Base-by-base conservation (phyloP, 345 rosid genomes). In the Arabis alpina region DNA sequence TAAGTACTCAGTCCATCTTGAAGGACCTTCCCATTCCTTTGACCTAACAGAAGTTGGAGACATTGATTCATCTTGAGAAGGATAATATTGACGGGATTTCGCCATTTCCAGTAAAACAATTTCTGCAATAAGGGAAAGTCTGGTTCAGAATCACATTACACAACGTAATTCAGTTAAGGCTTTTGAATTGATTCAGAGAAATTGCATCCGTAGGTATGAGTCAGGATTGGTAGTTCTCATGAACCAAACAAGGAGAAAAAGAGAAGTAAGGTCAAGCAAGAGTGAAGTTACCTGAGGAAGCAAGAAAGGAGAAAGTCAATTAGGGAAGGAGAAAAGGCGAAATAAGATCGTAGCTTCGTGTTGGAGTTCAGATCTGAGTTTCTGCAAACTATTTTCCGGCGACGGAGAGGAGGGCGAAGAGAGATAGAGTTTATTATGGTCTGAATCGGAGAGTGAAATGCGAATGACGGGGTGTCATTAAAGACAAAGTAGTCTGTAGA, bases 1-100 rank as follows among this genome's bases (percentile, higher is more conserved):
- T 59, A 94, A 84, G 59, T 94, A 94, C 78, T 94, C 98, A 3
- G 92, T 88, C 99, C 99, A 94, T 66, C 99, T 80, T 0, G 87
- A 88, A 10, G 91, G 97, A 70, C 98, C 96, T 50, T 94, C 98
- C 92, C 93, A 90, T 41, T 91, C 99, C 77, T 87, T 85, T 0
- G 92, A 85, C 77, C 95, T 89, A 27, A 77, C 83, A 27, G 82
- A 61, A 56, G 85, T 71, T 2, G 96, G 89, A 0, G 97, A 84
- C 66, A 79, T 32, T 10, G 88, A 71, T 12, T 80, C 70, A 51
- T 88, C 94, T 68, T 72, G 88, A 42, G 76, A 54, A 10, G 90
- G 71, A 76, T 77, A 82, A 51, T 82, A 86, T 60, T 86, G 97
- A 75, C 86, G 78, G 0, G 83, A 78, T 65, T 82, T 89, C 15